Percentiles rank a stretch among this genome's conserved stretches.
Conservation (phyloP, 2,329 filamentous ascomycete genomes). For the Graphilbum fragrans region DNA sequence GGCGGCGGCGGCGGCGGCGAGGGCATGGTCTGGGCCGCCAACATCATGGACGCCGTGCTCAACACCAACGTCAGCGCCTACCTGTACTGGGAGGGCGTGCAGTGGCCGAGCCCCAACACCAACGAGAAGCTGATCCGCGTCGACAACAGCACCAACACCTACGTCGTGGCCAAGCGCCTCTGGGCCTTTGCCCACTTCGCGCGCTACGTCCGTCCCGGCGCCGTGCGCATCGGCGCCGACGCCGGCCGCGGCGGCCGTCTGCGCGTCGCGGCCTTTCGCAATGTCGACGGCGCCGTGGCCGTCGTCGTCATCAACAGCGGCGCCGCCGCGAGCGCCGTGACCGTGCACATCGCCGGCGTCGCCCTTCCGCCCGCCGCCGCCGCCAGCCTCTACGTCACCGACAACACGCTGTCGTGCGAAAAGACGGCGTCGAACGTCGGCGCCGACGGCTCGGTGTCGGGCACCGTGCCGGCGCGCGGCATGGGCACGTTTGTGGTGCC, state of each 20-base stretch:
- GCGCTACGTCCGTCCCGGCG: slow-evolving; percentile 24
- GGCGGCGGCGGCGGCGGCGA: slow-evolving; percentile 29
- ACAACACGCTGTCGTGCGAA: too few relatives aligned
- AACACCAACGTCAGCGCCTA: slow-evolving; percentile 29
- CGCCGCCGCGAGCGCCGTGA: too few relatives aligned
- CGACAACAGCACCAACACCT: slow-evolving; percentile 15
- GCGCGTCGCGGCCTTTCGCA: slow-evolving; percentile 22
- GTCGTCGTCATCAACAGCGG: slow-evolving; percentile 21
- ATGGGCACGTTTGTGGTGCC: too few relatives aligned
- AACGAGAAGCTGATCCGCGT: slow-evolving; percentile 16
- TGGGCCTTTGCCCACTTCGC: slow-evolving; percentile 30
- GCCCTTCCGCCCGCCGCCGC: too few relatives aligned
- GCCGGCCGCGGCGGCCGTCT: slow-evolving; percentile 13
- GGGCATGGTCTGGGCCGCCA: slow-evolving; percentile 34
- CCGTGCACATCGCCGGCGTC: too few relatives aligned
- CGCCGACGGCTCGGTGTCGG: too few relatives aligned
- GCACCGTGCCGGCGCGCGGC: too few relatives aligned
- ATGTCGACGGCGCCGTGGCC: slow-evolving; percentile 23
- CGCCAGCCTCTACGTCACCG: too few relatives aligned
- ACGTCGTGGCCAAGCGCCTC: slow-evolving; percentile 8
- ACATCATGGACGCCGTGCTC: slow-evolving; percentile 31
- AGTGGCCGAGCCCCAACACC: slow-evolving; percentile 14
- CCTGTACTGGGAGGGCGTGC: slow-evolving; percentile 34
- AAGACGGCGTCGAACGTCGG: too few relatives aligned
- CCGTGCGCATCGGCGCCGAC: slow-evolving; percentile 17